Base-by-base conservation (phyloP, 2,329 filamentous ascomycete species). In the Arthroderma sp. region DNA sequence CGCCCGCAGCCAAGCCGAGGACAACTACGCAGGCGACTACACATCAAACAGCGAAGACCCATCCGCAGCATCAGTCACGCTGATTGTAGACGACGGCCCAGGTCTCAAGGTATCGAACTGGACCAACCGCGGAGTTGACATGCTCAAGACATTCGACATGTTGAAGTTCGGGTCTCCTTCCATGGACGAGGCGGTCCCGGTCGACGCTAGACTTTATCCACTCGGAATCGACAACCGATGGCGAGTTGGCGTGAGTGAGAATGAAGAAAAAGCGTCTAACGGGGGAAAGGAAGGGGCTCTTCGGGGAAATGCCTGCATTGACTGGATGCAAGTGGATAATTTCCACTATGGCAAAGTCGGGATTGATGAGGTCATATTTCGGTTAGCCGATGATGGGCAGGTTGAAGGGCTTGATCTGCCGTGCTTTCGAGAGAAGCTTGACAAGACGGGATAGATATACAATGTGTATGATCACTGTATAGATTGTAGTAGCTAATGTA, bases 1-100 rank as follows among this genome's bases (percentile, higher is more conserved):
- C 8, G 40, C 40, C 10, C 40, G 45, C 22, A 29, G 22, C 1
- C 45, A 47, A 36, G 45, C 45, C 3, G 4, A 11, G 28, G 41
- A 43, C 15, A 44, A 22, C 7, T 47, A 47, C 27, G 45, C 7
- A n/a, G 45, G 45, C 8, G n/a, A 30, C 22, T 47, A 47, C 31
- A 10, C 31, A 4, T 15, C 29, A 6, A 10, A 29, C 3, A 27
- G 33, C 11, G 28, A n/a, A 6, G 22, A 15, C 6, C n/a, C 15
- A 5, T 9, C 31, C 9, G 15, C 36, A 1, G 40, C 44, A 10
- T 28, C 29, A 8, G 29, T 47, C 5, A n/a, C 28, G 5, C 41
- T 47, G 5, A 29, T 32, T 6, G 11, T 47, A n/a, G 45, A 47
- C 27, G 41, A 42, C 15, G 40, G 45, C n/a, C 45, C 45, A 8